Evolutionary conservation across 805 yeast genomes (phyloP).

Genomic region (Lachancea fermentati): DNA sequence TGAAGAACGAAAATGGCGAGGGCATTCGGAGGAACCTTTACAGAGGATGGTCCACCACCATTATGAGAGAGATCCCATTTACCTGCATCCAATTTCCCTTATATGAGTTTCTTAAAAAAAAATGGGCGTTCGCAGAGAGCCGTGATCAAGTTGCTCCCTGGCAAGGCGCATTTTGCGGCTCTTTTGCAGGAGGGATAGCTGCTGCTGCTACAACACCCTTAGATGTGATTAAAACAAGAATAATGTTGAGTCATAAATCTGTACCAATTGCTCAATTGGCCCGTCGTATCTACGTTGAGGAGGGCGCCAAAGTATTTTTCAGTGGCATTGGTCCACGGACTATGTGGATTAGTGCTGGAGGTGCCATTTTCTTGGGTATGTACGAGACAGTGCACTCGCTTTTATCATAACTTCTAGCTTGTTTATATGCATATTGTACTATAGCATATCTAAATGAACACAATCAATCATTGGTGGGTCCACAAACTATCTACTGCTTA

Average conservation of each 20-base stretch:
- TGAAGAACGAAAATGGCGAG: constrained; percentile 66
- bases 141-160: constrained; percentile 47
- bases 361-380: constrained; percentile 93
- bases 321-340: constrained; percentile 94
- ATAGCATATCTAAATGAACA: background rate
- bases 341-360: constrained; percentile 97
- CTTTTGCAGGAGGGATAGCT: constrained; percentile 75
- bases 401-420: constrained; percentile 17
- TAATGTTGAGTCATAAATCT: constrained; percentile 62
- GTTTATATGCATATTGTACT: background rate
- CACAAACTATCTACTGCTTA: constrained; percentile 23
- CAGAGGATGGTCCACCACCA: constrained; percentile 90
- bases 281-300: constrained; percentile 52
- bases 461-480: background rate
- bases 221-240: constrained; percentile 74
- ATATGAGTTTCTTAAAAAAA: constrained; percentile 72
- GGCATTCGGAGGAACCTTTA: constrained; percentile 75
- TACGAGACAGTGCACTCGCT: constrained; percentile 63
- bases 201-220: constrained; percentile 79
- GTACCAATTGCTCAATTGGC: constrained; percentile 45
- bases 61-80: constrained; percentile 93
- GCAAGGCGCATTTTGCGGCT: constrained; percentile 82
- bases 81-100: constrained; percentile 94
- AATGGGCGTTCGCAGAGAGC: constrained; percentile 43
- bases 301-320: constrained; percentile 67